These are phyloP conservation scores for Kluyveromyces marxianus DNA, from an alignment of 1,139 yeast genomes.

Conservation along the genomic window DNA sequence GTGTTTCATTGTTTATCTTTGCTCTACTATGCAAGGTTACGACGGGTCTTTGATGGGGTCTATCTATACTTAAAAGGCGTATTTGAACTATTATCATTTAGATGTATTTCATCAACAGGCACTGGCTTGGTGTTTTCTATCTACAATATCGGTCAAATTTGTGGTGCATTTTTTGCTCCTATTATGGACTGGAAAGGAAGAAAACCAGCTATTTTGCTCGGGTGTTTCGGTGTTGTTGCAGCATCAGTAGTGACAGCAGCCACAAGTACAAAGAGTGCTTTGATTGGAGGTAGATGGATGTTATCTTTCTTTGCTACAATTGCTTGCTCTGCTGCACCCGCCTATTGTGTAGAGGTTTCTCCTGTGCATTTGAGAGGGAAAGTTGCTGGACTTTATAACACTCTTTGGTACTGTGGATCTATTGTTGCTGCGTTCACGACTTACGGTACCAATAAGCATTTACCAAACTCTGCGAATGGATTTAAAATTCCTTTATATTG, in stretches of 20 bases:
- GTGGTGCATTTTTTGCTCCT: slow-evolving; percentile 1
- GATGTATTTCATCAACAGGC: slow-evolving; percentile 3
- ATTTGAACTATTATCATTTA: neutral
- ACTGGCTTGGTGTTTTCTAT: slow-evolving; percentile 59
- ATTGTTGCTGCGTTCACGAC: neutral
- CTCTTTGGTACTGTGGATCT: slow-evolving; percentile 1
- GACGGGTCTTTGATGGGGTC: slow-evolving; percentile 4
- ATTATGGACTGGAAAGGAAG: slow-evolving; percentile 5
- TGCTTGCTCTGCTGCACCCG: neutral
- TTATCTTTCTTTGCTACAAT: slow-evolving; percentile 1
- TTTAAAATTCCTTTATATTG: slow-evolving; percentile 1
- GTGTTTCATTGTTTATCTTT: slow-evolving; percentile 2
- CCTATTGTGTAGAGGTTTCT: slow-evolving; percentile 1
- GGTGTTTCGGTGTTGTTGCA: neutral
- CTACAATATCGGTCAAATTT: slow-evolving; percentile 47
- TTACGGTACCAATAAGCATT: neutral
- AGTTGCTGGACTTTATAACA: slow-evolving; percentile 1
- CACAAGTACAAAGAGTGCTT: neutral
- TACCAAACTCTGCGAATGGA: too few relatives aligned
- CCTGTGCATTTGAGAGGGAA: slow-evolving; percentile 4
- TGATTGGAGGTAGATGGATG: slow-evolving; percentile 4
- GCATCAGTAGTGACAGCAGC: neutral
- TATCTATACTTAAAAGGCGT: slow-evolving; percentile 1
- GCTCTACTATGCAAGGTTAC: slow-evolving; percentile 3
- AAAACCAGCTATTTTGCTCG: neutral